Percentiles rank a stretch among this genome's conserved stretches.
These are phyloP conservation scores for Cercospora sp. DNA, from an alignment of 2,329 filamentous ascomycete genomes.

Conservation along the genomic window DNA sequence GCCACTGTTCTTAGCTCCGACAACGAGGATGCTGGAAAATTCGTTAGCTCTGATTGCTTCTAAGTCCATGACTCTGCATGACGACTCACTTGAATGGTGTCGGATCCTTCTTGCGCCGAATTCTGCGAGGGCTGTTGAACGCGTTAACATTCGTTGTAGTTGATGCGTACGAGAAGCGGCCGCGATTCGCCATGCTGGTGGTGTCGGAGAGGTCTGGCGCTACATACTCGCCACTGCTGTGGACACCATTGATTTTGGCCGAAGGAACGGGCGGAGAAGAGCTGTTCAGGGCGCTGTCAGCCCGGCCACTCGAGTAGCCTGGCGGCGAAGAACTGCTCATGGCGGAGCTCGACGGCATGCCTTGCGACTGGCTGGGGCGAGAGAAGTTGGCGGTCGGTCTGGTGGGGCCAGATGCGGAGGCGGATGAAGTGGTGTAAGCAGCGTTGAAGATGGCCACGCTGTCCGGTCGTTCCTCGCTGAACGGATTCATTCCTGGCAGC, in stretches of 20 bases:
- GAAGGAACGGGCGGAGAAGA: conserved; percentile 27
- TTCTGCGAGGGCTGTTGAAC: conserved; percentile 86
- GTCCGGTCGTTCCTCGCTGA: conserved; percentile 62
- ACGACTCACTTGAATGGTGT: conserved; percentile 92
- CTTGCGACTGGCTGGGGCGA: conserved; percentile 28
- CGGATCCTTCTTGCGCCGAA: conserved; percentile 93
- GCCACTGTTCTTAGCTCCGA: conserved; percentile 82
- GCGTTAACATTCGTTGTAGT: conserved; percentile 80
- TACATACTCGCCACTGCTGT: conserved; percentile 53
- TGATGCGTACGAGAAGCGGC: conserved; percentile 93
- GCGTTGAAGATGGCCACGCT: conserved; percentile 59
- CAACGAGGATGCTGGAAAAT: conserved; percentile 72
- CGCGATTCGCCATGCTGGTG: conserved; percentile 95
- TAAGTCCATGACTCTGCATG: background rate
- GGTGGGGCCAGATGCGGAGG: conserved; percentile 39
- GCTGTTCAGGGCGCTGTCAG: conserved; percentile 28
- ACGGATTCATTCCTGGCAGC: conserved; percentile 55
- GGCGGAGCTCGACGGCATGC: conserved; percentile 25
- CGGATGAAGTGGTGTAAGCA: conserved; percentile 37
- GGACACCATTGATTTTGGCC: conserved; percentile 14
- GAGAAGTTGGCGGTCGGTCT: conserved; percentile 38
- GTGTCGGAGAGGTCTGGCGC: conserved; percentile 67
- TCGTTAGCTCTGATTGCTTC: background rate
- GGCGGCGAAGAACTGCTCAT: conserved; percentile 32
- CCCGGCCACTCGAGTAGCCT: conserved; percentile 31